Evolutionary conservation across 768 basidiomycete genomes (phyloP).

Genomic region (Russula virescens): DNA sequence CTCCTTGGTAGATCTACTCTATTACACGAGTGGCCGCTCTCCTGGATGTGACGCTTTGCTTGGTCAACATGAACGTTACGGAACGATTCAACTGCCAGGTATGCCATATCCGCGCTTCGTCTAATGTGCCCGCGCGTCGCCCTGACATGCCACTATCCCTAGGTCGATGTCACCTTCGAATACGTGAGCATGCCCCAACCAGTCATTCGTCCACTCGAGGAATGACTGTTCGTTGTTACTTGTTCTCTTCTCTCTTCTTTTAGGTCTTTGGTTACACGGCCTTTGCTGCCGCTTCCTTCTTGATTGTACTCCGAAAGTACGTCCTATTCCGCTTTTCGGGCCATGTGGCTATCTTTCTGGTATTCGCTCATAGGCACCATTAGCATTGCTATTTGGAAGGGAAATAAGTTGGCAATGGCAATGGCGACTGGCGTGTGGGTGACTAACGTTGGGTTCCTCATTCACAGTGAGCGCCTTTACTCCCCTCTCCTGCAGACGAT

Average conservation of each 20-base stretch:
- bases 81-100: not conserved
- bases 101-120: not conserved
- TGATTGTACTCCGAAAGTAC: not conserved
- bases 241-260: too few species aligned
- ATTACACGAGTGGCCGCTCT: not conserved
- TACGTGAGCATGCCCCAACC: not conserved
- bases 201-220: not conserved
- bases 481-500: not conserved
- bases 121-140: not conserved
- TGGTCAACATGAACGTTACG: not conserved
- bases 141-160: not conserved
- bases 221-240: not conserved
- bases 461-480: not conserved
- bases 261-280: not conserved
- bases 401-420: not conserved
- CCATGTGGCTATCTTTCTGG: not conserved
- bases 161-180: not conserved
- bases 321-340: not conserved
- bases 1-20: not conserved
- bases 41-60: not conserved
- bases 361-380: not conserved
- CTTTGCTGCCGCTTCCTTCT: not conserved
- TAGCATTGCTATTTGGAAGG: not conserved
- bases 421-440: not conserved
- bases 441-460: not conserved